Evolutionary conservation across 106 monocot species (phyloP), one percentile per base, ranked within the genome.

Genomic region (Acorus gramineus): DNA sequence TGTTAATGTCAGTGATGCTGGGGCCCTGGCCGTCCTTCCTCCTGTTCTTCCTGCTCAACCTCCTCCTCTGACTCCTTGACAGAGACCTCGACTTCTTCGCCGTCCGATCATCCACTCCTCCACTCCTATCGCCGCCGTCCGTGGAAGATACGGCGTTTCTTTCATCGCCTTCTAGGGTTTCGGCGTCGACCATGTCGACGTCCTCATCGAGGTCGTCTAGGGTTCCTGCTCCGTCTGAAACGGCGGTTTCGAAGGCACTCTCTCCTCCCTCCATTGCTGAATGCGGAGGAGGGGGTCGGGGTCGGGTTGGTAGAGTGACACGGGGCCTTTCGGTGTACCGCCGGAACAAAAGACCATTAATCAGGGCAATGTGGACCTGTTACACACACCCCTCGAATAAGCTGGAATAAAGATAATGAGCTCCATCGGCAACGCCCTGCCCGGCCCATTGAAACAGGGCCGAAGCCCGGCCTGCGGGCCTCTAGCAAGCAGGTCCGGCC

Each of bases 1-100:
- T 63, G 61, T 88, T 84, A 49, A 88, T 73, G 63, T 84, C 78
- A 6, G 78, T 68, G 49, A 84, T 76, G 54, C 53, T 83, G 50
- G 65, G 11, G 54, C 56, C 59, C 7, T 8, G 64, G 28, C 66
- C 44, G 60, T 52, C 58, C 63, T 64, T 76, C 61, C 46, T 74
- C 71, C 28, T 28, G 28, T 49, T 79, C 73, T 47, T 67, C 12
- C 48, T 57, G 14, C 75, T 71, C 10, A 48, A 68, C 44, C 58
- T 62, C 8, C 56, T 60, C 45, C 50, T 55, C 64, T 47, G 61
- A 9, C 47, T 51, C 51, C 43, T 45, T 69, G 3, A 10, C 71
- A 2, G 42, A 42, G 42, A 7, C 53, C 51, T 11, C 7, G 11
- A 13, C 12, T 3, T 2, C 54, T 53, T 43, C 66, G 43, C 46